Evolutionary conservation across 148 eudicot species (phyloP).

Genomic region (Beta vulgaris): DNA sequence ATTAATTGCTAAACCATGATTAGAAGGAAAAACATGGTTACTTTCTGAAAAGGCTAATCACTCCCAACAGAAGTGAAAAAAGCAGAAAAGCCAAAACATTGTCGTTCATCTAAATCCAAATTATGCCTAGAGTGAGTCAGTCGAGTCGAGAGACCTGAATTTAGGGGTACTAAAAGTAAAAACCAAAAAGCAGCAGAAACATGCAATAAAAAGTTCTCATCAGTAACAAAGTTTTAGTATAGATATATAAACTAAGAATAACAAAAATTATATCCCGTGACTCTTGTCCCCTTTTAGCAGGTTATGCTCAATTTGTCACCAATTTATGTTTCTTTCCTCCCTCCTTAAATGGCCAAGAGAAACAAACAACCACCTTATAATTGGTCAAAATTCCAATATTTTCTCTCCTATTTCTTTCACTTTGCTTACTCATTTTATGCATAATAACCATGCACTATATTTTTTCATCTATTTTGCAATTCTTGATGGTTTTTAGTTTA

Average conservation of each 20-base stretch:
- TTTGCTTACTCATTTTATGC: background rate
- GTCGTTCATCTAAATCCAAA: conserved; percentile 1
- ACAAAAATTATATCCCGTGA: background rate
- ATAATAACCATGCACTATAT: background rate
- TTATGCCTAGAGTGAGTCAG: background rate
- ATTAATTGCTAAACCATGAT: too few species aligned
- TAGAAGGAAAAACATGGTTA: background rate
- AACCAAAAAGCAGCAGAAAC: background rate
- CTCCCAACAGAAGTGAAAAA: background rate
- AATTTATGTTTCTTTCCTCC: background rate
- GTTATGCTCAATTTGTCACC: conserved; percentile 3
- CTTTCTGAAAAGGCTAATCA: background rate
- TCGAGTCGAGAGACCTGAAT: background rate
- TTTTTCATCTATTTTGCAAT: background rate
- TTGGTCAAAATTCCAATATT: background rate
- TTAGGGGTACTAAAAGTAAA: background rate
- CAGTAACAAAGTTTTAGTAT: too few species aligned
- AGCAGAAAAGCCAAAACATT: conserved; percentile 1
- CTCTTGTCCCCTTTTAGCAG: background rate
- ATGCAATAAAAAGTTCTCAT: background rate
- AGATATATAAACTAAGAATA: background rate
- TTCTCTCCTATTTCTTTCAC: background rate
- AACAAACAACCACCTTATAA: background rate
- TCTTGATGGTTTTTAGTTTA: background rate
- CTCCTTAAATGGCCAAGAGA: conserved; percentile 1